Evolutionary conservation across 345 rosid species (phyloP).

Genomic region (Salix suchowensis): DNA sequence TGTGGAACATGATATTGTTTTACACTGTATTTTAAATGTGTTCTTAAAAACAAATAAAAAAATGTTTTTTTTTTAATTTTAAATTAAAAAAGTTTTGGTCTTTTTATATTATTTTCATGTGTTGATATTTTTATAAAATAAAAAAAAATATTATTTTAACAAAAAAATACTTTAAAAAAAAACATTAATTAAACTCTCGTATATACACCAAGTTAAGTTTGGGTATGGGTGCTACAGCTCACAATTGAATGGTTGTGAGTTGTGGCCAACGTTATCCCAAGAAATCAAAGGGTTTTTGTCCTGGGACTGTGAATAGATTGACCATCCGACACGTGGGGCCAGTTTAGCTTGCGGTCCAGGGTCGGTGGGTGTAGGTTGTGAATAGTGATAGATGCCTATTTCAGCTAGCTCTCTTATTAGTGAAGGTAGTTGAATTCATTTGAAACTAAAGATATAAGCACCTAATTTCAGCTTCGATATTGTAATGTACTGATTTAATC

Average conservation of each 20-base stretch:
- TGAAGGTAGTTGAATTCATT: background rate
- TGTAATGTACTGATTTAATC: background rate
- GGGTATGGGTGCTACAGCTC: slow-evolving; percentile 14
- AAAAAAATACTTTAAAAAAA: too few species aligned
- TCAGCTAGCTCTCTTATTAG: background rate
- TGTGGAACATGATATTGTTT: background rate
- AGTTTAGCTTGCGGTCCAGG: slow-evolving; percentile 8
- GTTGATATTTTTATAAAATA: too few species aligned
- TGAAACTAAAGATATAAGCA: background rate
- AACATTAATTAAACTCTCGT: too few species aligned
- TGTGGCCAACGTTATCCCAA: background rate
- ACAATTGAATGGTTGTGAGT: background rate
- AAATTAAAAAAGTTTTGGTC: too few species aligned
- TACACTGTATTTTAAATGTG: too few species aligned
- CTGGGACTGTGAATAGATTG: slow-evolving; percentile 15
- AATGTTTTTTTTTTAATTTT: too few species aligned
- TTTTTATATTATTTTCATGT: too few species aligned
- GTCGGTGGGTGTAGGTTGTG: slow-evolving; percentile 16
- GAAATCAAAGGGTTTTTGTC: slow-evolving; percentile 1
- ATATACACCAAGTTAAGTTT: background rate
- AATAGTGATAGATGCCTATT: slow-evolving; percentile 10
- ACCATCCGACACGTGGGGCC: slow-evolving; percentile 31
- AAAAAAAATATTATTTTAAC: too few species aligned
- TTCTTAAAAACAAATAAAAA: too few species aligned
- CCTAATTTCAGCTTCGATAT: background rate